A percentile compares a stretch with the other conserved stretches of the same genome.
phyloP scores from a whole-genome alignment of 768 basidiomycete genomes.

The Lentinula edodes region DNA sequence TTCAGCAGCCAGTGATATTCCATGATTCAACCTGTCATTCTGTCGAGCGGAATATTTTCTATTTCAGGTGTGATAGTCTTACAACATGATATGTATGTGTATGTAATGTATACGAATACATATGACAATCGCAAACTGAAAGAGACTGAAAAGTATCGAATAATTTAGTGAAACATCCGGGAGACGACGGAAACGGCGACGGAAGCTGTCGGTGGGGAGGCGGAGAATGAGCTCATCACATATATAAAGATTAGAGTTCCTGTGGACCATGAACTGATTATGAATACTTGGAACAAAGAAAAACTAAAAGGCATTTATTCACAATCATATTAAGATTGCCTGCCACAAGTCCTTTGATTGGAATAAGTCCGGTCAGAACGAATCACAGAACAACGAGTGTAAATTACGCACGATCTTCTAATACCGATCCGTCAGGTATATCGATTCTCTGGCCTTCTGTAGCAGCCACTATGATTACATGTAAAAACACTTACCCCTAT shows the following conservation, averaged over 20 bases:
- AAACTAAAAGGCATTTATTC: constrained; percentile 11
- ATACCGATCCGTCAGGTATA: constrained; percentile 67
- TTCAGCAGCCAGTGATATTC: too few species aligned
- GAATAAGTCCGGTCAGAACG: not conserved
- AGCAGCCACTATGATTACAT: constrained; percentile 44
- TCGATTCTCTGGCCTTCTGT: constrained; percentile 73
- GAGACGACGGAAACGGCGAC: too few species aligned
- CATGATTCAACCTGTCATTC: too few species aligned
- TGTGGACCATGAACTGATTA: not conserved
- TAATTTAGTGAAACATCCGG: too few species aligned
- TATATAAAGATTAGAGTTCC: too few species aligned
- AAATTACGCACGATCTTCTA: constrained; percentile 47
- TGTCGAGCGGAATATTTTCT: too few species aligned
- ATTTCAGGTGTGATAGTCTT: too few species aligned
- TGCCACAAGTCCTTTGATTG: constrained; percentile 46
- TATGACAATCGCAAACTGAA: too few species aligned
- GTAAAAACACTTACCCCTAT: not conserved
- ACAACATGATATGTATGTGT: not conserved
- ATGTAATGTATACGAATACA: too few species aligned
- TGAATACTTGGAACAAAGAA: not conserved
- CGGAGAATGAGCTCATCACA: too few species aligned
- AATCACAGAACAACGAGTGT: not conserved
- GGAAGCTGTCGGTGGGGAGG: too few species aligned
- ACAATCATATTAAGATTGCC: constrained; percentile 84
- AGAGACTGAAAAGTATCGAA: too few species aligned